Conservation (phyloP, 1,139 yeast species). For the Zygotorulaspora mrakii region DNA sequence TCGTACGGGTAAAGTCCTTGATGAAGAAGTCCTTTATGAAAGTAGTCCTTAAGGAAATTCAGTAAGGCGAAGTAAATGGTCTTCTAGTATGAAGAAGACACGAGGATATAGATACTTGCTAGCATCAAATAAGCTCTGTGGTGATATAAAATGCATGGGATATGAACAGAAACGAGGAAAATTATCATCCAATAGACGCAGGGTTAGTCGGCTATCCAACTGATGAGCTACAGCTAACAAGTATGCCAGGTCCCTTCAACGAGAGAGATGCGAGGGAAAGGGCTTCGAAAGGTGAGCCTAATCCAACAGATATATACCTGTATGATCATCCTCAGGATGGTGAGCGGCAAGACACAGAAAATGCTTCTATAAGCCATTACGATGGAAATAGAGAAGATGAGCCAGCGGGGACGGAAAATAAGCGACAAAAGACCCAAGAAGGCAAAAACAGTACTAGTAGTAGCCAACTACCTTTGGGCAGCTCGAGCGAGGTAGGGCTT, state of each 20-base stretch:
- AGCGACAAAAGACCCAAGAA: not conserved
- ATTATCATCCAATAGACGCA: constrained; percentile 17
- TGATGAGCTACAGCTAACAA: constrained; percentile 10
- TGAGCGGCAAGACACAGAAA: constrained; percentile 5
- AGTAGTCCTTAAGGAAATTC: too few relatives aligned
- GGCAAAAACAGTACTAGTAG: not conserved
- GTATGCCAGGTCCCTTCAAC: constrained; percentile 1
- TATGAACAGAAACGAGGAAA: constrained; percentile 16
- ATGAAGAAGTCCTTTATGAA: too few relatives aligned
- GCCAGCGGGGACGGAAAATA: too few relatives aligned
- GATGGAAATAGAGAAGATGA: not conserved
- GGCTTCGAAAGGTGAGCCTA: constrained; percentile 9
- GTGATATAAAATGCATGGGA: constrained; percentile 9
- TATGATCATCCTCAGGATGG: constrained; percentile 20
- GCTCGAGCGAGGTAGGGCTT: not conserved
- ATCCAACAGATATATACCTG: constrained; percentile 19
- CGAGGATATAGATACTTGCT: not conserved
- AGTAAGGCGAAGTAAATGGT: too few relatives aligned
- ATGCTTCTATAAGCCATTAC: not conserved
- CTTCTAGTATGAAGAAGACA: too few relatives aligned
- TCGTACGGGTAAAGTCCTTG: too few relatives aligned
- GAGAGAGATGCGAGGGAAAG: constrained; percentile 6
- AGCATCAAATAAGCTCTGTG: not conserved
- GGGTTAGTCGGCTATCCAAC: constrained; percentile 14
- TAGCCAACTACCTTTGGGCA: not conserved